Percentiles rank a stretch among this genome's conserved stretches.
Conservation (phyloP, 495 filamentous ascomycete genomes). For the Penicillium lividum region DNA sequence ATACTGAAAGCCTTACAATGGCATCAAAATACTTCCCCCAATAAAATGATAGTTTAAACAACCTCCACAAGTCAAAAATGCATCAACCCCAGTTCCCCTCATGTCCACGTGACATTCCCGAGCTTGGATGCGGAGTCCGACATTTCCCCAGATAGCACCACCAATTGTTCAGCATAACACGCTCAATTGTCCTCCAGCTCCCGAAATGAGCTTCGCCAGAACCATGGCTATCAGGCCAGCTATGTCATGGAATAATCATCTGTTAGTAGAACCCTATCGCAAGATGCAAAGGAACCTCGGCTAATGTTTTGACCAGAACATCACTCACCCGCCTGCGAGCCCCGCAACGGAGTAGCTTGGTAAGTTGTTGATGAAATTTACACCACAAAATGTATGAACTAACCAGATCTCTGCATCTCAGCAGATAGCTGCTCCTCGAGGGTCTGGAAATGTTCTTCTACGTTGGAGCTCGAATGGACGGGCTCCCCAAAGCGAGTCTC, state of each 20-base stretch:
- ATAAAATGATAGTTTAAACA: background rate
- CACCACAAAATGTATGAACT: too few species aligned
- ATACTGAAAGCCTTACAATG: background rate
- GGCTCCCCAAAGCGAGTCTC: background rate
- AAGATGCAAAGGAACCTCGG: background rate
- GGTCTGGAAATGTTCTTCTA: background rate
- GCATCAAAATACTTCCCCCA: background rate
- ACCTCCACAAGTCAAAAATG: background rate
- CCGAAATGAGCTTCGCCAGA: slow-evolving; percentile 5
- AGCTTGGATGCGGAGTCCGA: slow-evolving; percentile 8
- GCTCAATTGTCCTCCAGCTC: background rate
- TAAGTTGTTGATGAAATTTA: background rate
- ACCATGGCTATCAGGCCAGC: background rate
- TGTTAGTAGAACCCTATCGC: slow-evolving; percentile 1
- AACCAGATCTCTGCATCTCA: background rate
- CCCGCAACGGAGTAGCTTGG: slow-evolving; percentile 6
- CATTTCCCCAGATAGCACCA: slow-evolving; percentile 14
- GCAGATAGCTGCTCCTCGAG: background rate
- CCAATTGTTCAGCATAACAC: slow-evolving; percentile 3
- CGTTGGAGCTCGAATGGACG: background rate
- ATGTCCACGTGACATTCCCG: slow-evolving; percentile 1
- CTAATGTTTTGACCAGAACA: slow-evolving; percentile 12
- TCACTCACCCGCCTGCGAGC: slow-evolving; percentile 6
- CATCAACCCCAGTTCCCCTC: background rate
- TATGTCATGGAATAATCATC: background rate